Base-by-base conservation (phyloP, 2,329 filamentous ascomycete genomes). In the Neonectria ditissima region DNA sequence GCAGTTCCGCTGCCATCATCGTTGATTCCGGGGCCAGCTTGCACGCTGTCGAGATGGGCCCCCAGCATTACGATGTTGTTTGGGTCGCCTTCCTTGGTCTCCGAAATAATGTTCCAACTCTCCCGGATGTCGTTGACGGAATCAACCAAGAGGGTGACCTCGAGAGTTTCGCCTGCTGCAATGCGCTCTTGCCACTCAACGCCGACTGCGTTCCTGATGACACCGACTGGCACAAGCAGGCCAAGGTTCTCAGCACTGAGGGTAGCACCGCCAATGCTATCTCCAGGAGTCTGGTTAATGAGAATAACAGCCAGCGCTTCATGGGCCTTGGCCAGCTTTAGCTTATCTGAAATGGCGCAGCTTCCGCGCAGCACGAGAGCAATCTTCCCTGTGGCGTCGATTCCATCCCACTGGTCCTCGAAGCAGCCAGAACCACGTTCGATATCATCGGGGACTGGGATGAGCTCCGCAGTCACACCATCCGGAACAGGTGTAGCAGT, bases 261-360 rank as follows among this genome's bases (percentile, higher is more conserved):
- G 0, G 87, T 90, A 8, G 86, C 88, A 24, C 79, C 77, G 2
- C 82, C 75, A 4, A 79, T 74, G n/a, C 65, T 55, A 10, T 72
- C 66, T 1, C 86, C 87, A 0, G 82, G 77, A 2, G 77, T 80
- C 65, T 91, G 88, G 81, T 92, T 87, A 74, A 89, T 90, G 53
- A 92, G 81, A 30, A 92, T 76, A 1, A 84, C 81, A 43, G 76
- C 81, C 2, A 79, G 43, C 2, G 81, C 82, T 44, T 81, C 82
- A 10, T 79, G 74, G 9, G 77, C 73, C 71, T 76, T 80, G 28
- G 82, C 82, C 5, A 83, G 74, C 70, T 78, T 79, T 32, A 83
- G 75, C 71, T 84, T 84, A 41, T 81, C 78, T 0, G 77, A 65
- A 39, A 84, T 78, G 41, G 79, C 76, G 60, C 82, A 84, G 24